Evolutionary conservation across 1,284 basidiomycete species (phyloP).

Genomic region (Boletus mariae): DNA sequence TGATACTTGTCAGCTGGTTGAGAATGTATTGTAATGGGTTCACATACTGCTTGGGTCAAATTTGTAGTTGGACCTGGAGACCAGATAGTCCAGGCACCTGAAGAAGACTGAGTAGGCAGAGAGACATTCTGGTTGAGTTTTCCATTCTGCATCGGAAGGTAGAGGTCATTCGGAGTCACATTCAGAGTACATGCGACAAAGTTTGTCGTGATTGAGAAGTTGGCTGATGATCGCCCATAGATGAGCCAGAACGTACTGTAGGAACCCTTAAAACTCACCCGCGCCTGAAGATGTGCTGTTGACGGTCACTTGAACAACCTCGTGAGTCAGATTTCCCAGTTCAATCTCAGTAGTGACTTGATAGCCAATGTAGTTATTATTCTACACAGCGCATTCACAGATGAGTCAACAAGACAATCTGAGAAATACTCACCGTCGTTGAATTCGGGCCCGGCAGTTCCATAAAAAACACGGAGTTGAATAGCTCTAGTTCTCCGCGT

Average conservation of each 20-base stretch:
- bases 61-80: neutral
- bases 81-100: conserved; percentile 3
- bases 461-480: neutral
- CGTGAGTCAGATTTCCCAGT: conserved; percentile 1
- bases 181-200: conserved; percentile 9
- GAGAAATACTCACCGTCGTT: neutral
- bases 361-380: neutral
- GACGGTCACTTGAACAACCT: neutral
- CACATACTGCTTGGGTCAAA: conserved; percentile 1
- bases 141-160: conserved; percentile 7
- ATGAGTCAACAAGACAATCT: neutral
- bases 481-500: neutral
- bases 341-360: conserved; percentile 1
- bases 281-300: neutral
- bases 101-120: too few species aligned
- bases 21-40: neutral
- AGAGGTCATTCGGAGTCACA: neutral
- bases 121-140: neutral
- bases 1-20: neutral
- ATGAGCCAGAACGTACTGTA: neutral
- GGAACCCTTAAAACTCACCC: neutral
- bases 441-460: neutral
- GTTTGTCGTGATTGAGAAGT: conserved; percentile 1
- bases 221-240: neutral
- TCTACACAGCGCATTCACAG: neutral